Percentiles rank a stretch among this genome's conserved stretches.
phyloP scores from a whole-genome alignment of 495 filamentous ascomycete species.

The Stereocaulon alpinum region DNA sequence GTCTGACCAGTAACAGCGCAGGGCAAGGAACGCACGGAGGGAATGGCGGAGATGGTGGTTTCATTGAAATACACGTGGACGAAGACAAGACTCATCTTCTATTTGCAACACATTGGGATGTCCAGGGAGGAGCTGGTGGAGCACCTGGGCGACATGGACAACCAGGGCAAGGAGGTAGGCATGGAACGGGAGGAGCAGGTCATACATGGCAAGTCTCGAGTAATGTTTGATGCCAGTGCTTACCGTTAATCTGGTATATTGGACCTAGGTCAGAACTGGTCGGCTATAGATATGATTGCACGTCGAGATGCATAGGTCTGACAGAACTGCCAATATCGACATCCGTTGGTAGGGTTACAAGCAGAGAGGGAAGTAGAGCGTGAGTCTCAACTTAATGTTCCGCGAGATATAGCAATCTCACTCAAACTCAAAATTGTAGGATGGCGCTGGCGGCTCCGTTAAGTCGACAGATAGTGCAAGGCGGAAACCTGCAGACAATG shows the following conservation, averaged over 20 bases:
- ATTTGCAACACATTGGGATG: slow-evolving; percentile 13
- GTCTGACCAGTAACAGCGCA: slow-evolving; percentile 11
- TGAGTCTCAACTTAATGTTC: not conserved
- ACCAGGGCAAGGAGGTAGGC: slow-evolving; percentile 19
- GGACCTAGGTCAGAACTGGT: not conserved
- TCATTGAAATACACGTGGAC: slow-evolving; percentile 18
- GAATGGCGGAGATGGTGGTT: slow-evolving; percentile 19
- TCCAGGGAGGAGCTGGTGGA: slow-evolving; percentile 19
- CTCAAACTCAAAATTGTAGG: not conserved
- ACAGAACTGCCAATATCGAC: not conserved
- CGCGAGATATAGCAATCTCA: not conserved
- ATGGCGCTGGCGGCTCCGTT: not conserved
- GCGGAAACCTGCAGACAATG: not conserved
- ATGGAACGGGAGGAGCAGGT: slow-evolving; percentile 23
- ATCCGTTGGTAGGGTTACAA: not conserved
- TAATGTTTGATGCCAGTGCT: not conserved
- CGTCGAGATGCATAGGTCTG: not conserved
- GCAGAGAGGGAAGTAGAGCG: not conserved
- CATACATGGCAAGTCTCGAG: slow-evolving; percentile 19
- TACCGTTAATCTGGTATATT: not conserved
- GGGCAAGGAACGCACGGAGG: slow-evolving; percentile 19
- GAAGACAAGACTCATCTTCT: slow-evolving; percentile 19
- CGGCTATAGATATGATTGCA: not conserved
- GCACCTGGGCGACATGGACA: slow-evolving; percentile 21
- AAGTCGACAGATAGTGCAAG: not conserved